Base-by-base conservation (phyloP, 73 alveolate genomes). In the Paramecium sexaurelia region DNA sequence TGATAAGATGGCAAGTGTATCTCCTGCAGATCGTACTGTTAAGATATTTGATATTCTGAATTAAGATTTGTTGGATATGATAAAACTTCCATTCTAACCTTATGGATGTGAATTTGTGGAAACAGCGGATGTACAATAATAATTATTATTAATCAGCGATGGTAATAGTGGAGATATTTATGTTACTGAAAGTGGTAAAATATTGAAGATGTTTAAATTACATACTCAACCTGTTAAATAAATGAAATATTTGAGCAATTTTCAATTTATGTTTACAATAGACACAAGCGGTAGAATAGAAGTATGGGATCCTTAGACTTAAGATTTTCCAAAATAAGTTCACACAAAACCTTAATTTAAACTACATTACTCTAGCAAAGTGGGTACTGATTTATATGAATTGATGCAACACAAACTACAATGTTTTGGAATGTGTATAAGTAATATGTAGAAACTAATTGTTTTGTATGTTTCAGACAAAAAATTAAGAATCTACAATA, bases 281-380 rank as follows among this genome's bases (percentile, higher is more conserved):
- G 98, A 97, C 92, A 95, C 94, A 67, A 43, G 40, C 7, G 99
- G 99, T 17, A 47, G 96, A 83, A 97, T 95, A 17, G 99, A 97
- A 91, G 82, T 91, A 67, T 97, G 99, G 98, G 95, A 95, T 75
- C 92, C 94, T 6, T 87, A 85, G 29, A 96, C 96, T 87, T 85
- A 91, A 22, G 96, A 94, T 35, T 61, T 67, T 55, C 98, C 97
- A 37, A 96, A 88, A 83, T 61, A 61, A 61, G 29, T 7, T 10
- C 26, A 61, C 7, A 19, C 83, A 13, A 61, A 61, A 24, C 27
- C 92, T 92, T 33, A 69, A 93, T 35, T 87, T 92, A 35, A 71
- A 71, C 75, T 95, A 94, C 92, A 94, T 33, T 93, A 94, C 45
- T 88, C 92, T 41, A 66, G 96, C 7, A 95, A 97, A 57, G 35